A percentile compares a stretch with the other conserved stretches of the same genome.
Evolutionary conservation across 2,329 filamentous ascomycete genomes (phyloP).

Genomic region (Podosphaera fusca): DNA sequence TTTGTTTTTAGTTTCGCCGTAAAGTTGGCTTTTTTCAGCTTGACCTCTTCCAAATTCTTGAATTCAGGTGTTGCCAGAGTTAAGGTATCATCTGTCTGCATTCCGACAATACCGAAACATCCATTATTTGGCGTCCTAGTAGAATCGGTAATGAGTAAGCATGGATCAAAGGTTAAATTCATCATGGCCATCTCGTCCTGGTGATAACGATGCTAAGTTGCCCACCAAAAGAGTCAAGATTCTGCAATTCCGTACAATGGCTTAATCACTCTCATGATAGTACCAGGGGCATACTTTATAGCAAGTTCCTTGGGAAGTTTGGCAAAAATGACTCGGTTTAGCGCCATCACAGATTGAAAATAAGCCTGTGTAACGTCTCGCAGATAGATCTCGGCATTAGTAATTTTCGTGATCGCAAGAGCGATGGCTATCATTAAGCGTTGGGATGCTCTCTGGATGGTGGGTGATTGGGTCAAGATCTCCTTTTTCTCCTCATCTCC

Average conservation of each 20-base stretch:
- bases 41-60: too few relatives aligned
- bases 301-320: neutral
- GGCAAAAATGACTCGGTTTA: too few relatives aligned
- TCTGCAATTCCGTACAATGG: neutral
- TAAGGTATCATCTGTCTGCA: too few relatives aligned
- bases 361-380: too few relatives aligned
- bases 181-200: neutral
- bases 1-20: too few relatives aligned
- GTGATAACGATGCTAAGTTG: neutral
- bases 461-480: neutral
- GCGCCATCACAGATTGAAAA: too few relatives aligned
- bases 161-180: neutral
- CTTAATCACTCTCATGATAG: neutral
- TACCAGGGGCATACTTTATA: neutral
- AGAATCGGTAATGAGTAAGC: neutral
- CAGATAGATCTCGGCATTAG: too few relatives aligned
- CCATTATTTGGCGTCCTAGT: neutral
- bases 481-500: neutral
- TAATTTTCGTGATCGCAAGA: too few relatives aligned
- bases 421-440: too few relatives aligned
- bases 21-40: too few relatives aligned
- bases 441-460: too few relatives aligned
- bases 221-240: constrained; percentile 1
- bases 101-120: neutral
- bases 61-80: too few relatives aligned